Conservation (phyloP, 805 yeast genomes). For the Metschnikowia lunata region DNA sequence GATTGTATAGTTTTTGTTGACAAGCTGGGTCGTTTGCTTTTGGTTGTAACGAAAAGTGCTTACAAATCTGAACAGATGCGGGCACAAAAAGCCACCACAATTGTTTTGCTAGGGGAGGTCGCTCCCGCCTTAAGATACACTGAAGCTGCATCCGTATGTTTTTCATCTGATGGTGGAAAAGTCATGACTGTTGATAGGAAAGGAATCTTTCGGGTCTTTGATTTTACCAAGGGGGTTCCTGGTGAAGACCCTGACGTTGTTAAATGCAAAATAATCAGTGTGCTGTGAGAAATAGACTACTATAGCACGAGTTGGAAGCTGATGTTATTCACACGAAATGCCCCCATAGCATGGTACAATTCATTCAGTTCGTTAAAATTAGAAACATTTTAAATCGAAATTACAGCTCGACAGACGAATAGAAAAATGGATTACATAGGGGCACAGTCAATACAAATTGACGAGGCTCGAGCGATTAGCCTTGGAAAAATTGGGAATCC, state of each 20-base stretch:
- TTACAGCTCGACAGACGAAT: too few species aligned
- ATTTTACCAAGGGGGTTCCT: constrained; percentile 83
- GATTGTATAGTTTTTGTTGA: constrained; percentile 81
- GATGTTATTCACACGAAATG: too few species aligned
- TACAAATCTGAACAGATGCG: constrained; percentile 10
- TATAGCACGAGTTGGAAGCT: too few species aligned
- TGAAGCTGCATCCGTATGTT: constrained; percentile 75
- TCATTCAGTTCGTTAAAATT: too few species aligned
- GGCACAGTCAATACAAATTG: too few species aligned
- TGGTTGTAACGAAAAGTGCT: constrained; percentile 57
- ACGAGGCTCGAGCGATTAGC: too few species aligned
- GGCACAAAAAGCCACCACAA: constrained; percentile 38
- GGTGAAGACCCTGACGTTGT: constrained; percentile 60
- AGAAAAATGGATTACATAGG: too few species aligned
- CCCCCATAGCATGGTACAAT: too few species aligned
- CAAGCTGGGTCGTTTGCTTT: constrained; percentile 69
- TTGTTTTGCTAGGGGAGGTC: constrained; percentile 71
- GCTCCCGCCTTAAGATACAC: constrained; percentile 65
- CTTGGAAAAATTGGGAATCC: too few species aligned
- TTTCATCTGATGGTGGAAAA: constrained; percentile 78
- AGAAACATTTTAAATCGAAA: too few species aligned
- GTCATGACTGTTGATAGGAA: constrained; percentile 74
- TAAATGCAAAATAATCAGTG: constrained; percentile 55
- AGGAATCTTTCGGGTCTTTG: constrained; percentile 74
- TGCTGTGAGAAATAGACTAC: constrained; percentile 1